These are phyloP conservation scores for Phellopilus nigrolimitatus DNA, from an alignment of 1,284 basidiomycete genomes.

Conservation along the genomic window DNA sequence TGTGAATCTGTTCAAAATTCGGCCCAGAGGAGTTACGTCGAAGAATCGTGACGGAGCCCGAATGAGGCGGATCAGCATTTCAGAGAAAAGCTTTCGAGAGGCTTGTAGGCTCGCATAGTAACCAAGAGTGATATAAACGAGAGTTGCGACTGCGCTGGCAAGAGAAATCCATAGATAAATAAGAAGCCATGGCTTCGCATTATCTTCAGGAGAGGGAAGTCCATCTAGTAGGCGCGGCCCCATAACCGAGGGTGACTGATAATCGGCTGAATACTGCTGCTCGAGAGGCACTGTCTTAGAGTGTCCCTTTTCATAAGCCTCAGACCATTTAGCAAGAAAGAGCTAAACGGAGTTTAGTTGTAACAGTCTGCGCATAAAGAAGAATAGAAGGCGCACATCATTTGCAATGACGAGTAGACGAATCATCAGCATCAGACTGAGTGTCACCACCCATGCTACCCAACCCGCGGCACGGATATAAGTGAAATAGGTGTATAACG, in stretches of 20 bases:
- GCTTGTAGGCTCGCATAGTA: constrained; percentile 66
- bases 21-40: constrained; percentile 64
- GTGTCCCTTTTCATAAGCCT: constrained; percentile 45
- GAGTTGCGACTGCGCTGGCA: constrained; percentile 46
- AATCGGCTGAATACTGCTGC: constrained; percentile 18
- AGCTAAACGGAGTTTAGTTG: constrained; percentile 34
- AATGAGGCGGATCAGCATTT: constrained; percentile 50
- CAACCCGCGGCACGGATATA: constrained; percentile 61
- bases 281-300: background rate
- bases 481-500: constrained; percentile 33
- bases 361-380: background rate
- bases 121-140: constrained; percentile 55
- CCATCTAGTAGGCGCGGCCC: constrained; percentile 29
- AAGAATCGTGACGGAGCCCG: constrained; percentile 64
- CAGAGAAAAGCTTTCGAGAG: constrained; percentile 52
- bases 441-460: constrained; percentile 48
- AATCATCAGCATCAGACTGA: constrained; percentile 50
- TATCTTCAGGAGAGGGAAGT: constrained; percentile 50
- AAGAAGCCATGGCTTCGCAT: constrained; percentile 63
- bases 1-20: constrained; percentile 77
- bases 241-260: constrained; percentile 30
- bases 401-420: constrained; percentile 52
- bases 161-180: constrained; percentile 60
- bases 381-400: constrained; percentile 38
- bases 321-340: constrained; percentile 62